Conservation (phyloP, 805 yeast species). For the Brettanomyces custersianus region DNA sequence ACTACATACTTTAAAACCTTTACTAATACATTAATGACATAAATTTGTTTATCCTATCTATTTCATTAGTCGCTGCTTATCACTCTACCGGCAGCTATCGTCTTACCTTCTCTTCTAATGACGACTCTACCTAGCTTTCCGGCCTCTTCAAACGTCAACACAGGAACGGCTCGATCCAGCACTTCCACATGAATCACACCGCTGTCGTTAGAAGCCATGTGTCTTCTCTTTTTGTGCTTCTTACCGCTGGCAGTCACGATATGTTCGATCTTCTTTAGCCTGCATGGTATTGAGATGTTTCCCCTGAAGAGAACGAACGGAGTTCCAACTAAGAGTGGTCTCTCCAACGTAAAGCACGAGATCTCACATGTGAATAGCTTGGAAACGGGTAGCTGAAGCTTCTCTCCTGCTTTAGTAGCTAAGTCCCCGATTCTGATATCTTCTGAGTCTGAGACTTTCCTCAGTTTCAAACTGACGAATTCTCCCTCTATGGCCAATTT, state of each 20-base stretch:
- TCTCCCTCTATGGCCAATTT: constrained; percentile 45
- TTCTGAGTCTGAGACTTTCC: constrained; percentile 26
- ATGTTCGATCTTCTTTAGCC: constrained; percentile 39
- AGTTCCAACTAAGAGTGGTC: constrained; percentile 75
- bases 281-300: constrained; percentile 62
- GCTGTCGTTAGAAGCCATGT: constrained; percentile 48
- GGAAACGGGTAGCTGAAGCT: constrained; percentile 35
- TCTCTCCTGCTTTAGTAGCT: constrained; percentile 25
- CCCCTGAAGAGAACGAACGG: constrained; percentile 73
- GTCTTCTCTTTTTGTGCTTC: constrained; percentile 43
- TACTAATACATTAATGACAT: not conserved
- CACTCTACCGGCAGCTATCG: constrained; percentile 45
- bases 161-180: constrained; percentile 39
- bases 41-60: not conserved
- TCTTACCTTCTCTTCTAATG: constrained; percentile 57
- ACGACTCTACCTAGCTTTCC: constrained; percentile 58
- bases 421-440: constrained; percentile 62
- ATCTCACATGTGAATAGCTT: constrained; percentile 47
- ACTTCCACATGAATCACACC: constrained; percentile 52
- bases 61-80: not conserved
- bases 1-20: constrained; percentile 28
- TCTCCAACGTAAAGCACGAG: constrained; percentile 52
- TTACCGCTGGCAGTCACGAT: constrained; percentile 26
- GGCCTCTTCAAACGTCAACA: constrained; percentile 39
- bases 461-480: constrained; percentile 37